Evolutionary conservation across 345 rosid genomes (phyloP), one percentile per base, ranked within the genome.

Genomic region (Hirschfeldia incana): DNA sequence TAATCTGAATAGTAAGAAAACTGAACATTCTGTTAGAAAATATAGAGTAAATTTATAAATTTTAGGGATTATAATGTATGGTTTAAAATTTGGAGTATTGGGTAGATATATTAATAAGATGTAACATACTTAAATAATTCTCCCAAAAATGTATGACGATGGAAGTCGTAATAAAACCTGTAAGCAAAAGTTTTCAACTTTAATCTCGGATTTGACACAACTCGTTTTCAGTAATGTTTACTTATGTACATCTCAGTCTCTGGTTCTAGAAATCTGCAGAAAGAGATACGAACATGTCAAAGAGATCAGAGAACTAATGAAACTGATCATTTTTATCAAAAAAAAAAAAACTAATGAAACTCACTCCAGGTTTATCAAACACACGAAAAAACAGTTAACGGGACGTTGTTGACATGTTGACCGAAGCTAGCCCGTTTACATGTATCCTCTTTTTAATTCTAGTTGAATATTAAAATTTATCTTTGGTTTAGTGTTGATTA

Each of bases 221-320:
- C 49, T 59, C 61, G 26, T 37, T 60, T 67, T 33, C 29, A 46
- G 8, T 29, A 30, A 13, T 58, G n/a, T 32, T 44, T 11, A 46
- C 55, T 46, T 46, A 46, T 13, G 55, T 12, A 46, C 4, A 46
- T 46, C 6, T 46, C 55, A 46, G 6, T 13, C n/a, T 10, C n/a
- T 44, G 51, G 51, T 44, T 49, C 51, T 44, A 44, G 39, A 16
- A 46, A 15, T 26, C 62, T 61, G 63, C 26, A 42, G 9, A 4
- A 16, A 53, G 66, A 55, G 77, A 51, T 49, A 51, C 77, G 62
- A 21, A 13, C 79, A 67, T 62, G 33, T 60, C 61, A 21, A 4
- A 57, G 57, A 51, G 17, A 46, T 12, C 55, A 44, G 46, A 39
- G 46, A 39, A 39, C 46, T 34, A 34, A 34, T 34, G 37, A 34